Evolutionary conservation across 768 basidiomycete genomes (phyloP).

Genomic region (Pulveroboletus frians): DNA sequence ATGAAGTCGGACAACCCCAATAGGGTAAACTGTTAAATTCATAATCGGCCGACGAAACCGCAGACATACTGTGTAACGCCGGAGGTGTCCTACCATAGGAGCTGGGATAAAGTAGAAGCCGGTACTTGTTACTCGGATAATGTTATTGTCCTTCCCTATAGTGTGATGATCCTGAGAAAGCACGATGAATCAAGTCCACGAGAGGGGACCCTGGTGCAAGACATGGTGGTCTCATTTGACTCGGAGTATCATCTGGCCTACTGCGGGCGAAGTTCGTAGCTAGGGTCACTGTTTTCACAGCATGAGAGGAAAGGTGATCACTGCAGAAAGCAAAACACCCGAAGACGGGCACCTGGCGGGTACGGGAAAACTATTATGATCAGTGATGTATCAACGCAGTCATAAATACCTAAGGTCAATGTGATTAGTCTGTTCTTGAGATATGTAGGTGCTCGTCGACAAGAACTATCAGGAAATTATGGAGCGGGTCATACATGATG

Average conservation of each 20-base stretch:
- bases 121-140: not conserved
- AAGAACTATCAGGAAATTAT: not conserved
- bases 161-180: not conserved
- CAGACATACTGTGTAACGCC: not conserved
- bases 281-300: not conserved
- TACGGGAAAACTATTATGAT: not conserved
- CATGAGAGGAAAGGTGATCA: not conserved
- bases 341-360: not conserved
- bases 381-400: not conserved
- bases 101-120: not conserved
- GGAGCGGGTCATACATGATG: not conserved
- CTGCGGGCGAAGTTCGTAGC: not conserved
- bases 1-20: not conserved
- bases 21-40: not conserved
- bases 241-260: no score
- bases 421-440: not conserved
- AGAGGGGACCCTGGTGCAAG: not conserved
- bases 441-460: no score
- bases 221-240: not conserved
- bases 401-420: not conserved
- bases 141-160: not conserved
- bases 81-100: not conserved
- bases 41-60: not conserved
- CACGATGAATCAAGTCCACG: not conserved
- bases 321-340: not conserved